Evolutionary conservation across 2,329 filamentous ascomycete genomes (phyloP).

Genomic region (Ceratocystis lukuohia): DNA sequence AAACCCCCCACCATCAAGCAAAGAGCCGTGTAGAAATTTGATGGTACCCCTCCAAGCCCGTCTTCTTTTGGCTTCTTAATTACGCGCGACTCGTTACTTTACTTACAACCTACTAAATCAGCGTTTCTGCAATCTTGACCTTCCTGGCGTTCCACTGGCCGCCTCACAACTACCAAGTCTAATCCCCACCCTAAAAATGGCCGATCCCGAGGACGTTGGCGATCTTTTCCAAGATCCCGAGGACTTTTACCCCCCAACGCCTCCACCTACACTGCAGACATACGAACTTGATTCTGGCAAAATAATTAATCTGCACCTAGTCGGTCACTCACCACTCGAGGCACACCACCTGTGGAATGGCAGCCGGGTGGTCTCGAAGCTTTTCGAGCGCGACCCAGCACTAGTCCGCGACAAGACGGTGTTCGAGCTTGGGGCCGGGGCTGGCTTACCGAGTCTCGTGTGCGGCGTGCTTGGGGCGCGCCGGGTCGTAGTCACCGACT

Average conservation of each 20-base stretch:
- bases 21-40: background rate
- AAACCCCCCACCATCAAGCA: background rate
- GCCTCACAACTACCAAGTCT: background rate
- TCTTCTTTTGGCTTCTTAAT: background rate
- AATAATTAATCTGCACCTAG: conserved; percentile 58
- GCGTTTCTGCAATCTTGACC: background rate
- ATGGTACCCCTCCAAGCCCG: background rate
- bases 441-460: conserved; percentile 70
- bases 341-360: conserved; percentile 90
- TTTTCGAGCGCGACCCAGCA: conserved; percentile 56
- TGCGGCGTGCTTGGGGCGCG: conserved; percentile 58
- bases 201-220: conserved; percentile 29
- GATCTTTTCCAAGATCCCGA: conserved; percentile 68
- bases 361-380: conserved; percentile 60
- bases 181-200: conserved; percentile 22
- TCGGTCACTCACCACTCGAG: conserved; percentile 80
- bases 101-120: background rate
- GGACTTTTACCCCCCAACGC: conserved; percentile 66
- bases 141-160: background rate
- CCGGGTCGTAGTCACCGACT: conserved; percentile 71
- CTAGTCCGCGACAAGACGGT: conserved; percentile 57
- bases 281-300: conserved; percentile 57
- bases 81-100: too few species aligned
- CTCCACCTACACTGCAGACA: conserved; percentile 57
- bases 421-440: conserved; percentile 79